These are phyloP conservation scores for Penicillium psychrosexuale DNA, from an alignment of 2,329 filamentous ascomycete species.

Conservation along the genomic window DNA sequence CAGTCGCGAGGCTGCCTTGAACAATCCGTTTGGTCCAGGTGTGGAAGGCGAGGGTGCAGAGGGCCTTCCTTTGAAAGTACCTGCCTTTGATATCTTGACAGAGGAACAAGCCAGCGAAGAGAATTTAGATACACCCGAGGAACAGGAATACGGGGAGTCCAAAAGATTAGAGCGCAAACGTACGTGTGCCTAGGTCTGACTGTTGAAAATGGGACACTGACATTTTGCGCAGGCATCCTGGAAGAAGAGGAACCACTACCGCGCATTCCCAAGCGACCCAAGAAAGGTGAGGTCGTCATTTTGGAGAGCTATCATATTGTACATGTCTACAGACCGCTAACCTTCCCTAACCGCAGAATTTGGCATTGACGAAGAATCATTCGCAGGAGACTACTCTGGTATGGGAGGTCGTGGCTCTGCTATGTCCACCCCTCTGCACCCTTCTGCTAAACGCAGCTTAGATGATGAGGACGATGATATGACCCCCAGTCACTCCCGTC, in stretches of 20 bases:
- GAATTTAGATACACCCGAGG: conserved; percentile 50
- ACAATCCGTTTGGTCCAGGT: conserved; percentile 79
- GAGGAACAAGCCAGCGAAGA: conserved; percentile 51
- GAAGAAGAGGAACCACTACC: conserved; percentile 49
- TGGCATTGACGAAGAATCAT: conserved; percentile 35
- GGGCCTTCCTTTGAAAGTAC: conserved; percentile 48
- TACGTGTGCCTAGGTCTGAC: conserved; percentile 20
- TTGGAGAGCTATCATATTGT: neutral
- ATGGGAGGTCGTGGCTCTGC: conserved; percentile 30
- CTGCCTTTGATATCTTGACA: conserved; percentile 47
- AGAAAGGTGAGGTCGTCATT: conserved; percentile 35
- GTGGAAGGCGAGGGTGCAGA: conserved; percentile 43
- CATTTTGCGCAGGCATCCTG: conserved; percentile 38
- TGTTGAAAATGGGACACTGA: conserved; percentile 8
- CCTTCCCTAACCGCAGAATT: conserved; percentile 18
- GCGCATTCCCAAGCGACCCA: conserved; percentile 44
- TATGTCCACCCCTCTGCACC: conserved; percentile 39
- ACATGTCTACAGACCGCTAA: neutral
- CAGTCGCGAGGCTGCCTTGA: conserved; percentile 76
- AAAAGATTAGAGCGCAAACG: conserved; percentile 50
- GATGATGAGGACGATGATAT: conserved; percentile 45
- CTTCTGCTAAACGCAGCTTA: conserved; percentile 33
- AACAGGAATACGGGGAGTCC: conserved; percentile 48
- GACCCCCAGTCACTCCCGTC: conserved; percentile 37
- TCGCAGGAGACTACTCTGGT: conserved; percentile 30